phyloP scores from a whole-genome alignment of 2,329 filamentous ascomycete species.

The Cercospora beticola region DNA sequence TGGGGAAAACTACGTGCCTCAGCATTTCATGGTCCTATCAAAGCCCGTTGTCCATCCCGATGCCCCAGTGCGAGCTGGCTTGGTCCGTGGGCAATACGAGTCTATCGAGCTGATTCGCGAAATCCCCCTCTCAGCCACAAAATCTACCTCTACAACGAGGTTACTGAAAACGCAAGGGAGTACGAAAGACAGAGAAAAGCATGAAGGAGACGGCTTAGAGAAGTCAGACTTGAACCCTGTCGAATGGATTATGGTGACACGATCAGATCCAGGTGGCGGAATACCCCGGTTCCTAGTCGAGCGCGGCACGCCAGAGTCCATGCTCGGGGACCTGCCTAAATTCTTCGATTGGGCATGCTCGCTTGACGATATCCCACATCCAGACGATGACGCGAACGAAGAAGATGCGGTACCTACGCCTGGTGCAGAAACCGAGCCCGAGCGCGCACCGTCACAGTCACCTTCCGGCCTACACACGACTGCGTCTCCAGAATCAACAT shows the following conservation, averaged over 20 bases:
- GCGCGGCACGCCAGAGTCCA: slow-evolving; percentile 77
- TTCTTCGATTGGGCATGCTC: slow-evolving; percentile 75
- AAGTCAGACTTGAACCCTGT: slow-evolving; percentile 63
- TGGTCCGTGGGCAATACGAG: slow-evolving; percentile 83
- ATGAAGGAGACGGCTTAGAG: slow-evolving; percentile 31
- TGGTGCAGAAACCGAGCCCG: background rate
- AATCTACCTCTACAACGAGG: slow-evolving; percentile 36
- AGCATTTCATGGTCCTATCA: slow-evolving; percentile 84
- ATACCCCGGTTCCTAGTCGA: slow-evolving; percentile 92
- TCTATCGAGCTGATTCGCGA: slow-evolving; percentile 90
- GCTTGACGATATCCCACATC: slow-evolving; percentile 44
- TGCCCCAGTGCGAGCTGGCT: slow-evolving; percentile 67
- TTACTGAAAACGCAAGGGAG: slow-evolving; percentile 23
- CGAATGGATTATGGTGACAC: slow-evolving; percentile 91
- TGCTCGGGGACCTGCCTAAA: slow-evolving; percentile 74
- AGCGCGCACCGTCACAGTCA: background rate
- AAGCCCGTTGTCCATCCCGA: slow-evolving; percentile 78
- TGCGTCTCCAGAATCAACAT: background rate
- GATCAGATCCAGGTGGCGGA: slow-evolving; percentile 83
- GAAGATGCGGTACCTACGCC: slow-evolving; percentile 6
- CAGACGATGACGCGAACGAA: slow-evolving; percentile 39
- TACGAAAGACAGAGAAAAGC: slow-evolving; percentile 40
- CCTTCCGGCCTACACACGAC: background rate
- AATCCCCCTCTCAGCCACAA: slow-evolving; percentile 58
- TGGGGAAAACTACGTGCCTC: slow-evolving; percentile 47